Evolutionary conservation across 306 rosid species (phyloP).

Genomic region (Acacia melanoxylon): DNA sequence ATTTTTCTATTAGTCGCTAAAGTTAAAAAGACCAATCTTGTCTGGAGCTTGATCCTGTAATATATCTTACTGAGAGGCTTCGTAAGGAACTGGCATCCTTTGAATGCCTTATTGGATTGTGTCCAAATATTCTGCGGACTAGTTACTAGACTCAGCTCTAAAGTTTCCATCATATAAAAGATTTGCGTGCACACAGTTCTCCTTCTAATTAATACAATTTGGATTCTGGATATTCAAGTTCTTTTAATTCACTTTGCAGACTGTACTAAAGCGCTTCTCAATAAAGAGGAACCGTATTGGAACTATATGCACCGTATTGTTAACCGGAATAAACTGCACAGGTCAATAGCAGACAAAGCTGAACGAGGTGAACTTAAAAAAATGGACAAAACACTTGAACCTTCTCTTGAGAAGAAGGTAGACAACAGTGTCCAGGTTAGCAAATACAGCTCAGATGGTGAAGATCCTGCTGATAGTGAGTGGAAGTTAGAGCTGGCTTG

Average conservation of each 20-base stretch:
- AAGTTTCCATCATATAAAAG: neutral
- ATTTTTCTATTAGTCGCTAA: neutral
- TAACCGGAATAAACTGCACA: slow-evolving; percentile 52
- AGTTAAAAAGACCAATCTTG: neutral
- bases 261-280: slow-evolving; percentile 37
- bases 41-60: slow-evolving; percentile 3
- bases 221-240: neutral
- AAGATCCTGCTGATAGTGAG: slow-evolving; percentile 54
- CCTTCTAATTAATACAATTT: slow-evolving; percentile 8
- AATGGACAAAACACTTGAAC: slow-evolving; percentile 34
- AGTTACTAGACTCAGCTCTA: neutral
- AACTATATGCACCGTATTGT: slow-evolving; percentile 44
- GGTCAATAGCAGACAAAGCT: slow-evolving; percentile 51
- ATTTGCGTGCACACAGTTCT: slow-evolving; percentile 9
- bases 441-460: slow-evolving; percentile 51
- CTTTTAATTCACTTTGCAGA: slow-evolving; percentile 36
- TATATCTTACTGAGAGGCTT: slow-evolving; percentile 7
- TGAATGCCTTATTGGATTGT: slow-evolving; percentile 20
- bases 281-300: slow-evolving; percentile 47
- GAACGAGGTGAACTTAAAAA: slow-evolving; percentile 43
- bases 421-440: slow-evolving; percentile 35
- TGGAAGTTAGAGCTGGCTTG: slow-evolving; percentile 83
- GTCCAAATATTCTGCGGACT: neutral
- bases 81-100: slow-evolving; percentile 16
- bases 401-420: slow-evolving; percentile 41